Conservation (phyloP, 2,329 filamentous ascomycete species). For the Curvularia lunata region DNA sequence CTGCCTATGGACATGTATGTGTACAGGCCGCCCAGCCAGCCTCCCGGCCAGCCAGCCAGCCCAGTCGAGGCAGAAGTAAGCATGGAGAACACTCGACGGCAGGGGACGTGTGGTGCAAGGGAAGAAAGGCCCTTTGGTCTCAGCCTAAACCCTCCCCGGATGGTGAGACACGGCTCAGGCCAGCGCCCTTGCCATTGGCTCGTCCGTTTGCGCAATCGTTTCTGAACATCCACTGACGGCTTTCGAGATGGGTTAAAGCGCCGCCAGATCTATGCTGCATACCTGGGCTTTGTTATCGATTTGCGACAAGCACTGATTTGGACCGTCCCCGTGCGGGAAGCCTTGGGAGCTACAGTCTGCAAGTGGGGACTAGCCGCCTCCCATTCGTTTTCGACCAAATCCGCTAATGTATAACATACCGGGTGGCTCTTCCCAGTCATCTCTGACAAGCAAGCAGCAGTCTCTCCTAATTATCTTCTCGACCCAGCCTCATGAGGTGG, state of each 20-base stretch:
- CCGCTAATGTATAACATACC: conserved; percentile 28
- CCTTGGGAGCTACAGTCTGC: conserved; percentile 18
- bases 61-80: conserved; percentile 7
- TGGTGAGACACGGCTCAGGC: conserved; percentile 19
- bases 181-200: conserved; percentile 14
- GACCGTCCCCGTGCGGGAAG: conserved; percentile 18
- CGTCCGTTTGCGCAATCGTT: conserved; percentile 19
- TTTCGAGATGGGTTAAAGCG: conserved; percentile 21
- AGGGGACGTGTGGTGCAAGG: conserved; percentile 15
- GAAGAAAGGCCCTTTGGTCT: conserved; percentile 18
- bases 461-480: conserved; percentile 25
- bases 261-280: conserved; percentile 20
- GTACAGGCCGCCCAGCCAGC: not conserved
- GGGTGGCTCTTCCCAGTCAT: conserved; percentile 23
- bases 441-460: conserved; percentile 21
- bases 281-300: conserved; percentile 19
- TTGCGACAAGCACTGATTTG: conserved; percentile 19
- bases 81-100: conserved; percentile 10
- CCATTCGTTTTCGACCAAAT: conserved; percentile 19
- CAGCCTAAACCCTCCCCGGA: conserved; percentile 15
- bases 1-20: not conserved
- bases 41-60: conserved; percentile 3
- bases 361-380: conserved; percentile 21
- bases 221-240: conserved; percentile 17
- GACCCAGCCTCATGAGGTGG: conserved; percentile 22